These are phyloP conservation scores for Thamnidium elegans DNA, from an alignment of 192 early-diverging fungal genomes.

Conservation along the genomic window DNA sequence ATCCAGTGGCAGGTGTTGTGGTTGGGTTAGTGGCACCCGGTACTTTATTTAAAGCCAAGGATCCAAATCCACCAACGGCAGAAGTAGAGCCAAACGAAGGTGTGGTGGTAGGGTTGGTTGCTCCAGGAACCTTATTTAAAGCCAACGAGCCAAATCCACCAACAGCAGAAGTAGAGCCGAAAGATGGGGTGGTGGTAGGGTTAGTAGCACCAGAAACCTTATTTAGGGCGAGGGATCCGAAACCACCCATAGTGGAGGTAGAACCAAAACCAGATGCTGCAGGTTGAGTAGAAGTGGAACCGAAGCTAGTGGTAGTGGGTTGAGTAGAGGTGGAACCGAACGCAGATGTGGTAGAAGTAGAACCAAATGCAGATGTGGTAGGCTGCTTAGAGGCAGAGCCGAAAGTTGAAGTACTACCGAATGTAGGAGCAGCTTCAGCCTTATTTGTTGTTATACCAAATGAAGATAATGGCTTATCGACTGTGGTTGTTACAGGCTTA, in stretches of 20 bases:
- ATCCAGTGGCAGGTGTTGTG: not conserved
- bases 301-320: not conserved
- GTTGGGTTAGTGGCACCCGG: not conserved
- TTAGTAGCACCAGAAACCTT: not conserved
- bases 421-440: no score
- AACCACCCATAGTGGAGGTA: not conserved
- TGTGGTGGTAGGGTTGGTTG: not conserved
- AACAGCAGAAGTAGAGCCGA: constrained; percentile 9
- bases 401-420: not conserved
- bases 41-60: not conserved
- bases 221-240: not conserved
- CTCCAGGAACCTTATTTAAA: not conserved
- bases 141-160: not conserved
- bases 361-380: not conserved
- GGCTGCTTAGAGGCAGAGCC: not conserved
- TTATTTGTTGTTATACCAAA: constrained; percentile 2
- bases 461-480: not conserved
- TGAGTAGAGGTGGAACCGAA: no score
- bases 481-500: not conserved
- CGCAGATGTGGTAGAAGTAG: not conserved
- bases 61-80: constrained; percentile 6
- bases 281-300: not conserved
- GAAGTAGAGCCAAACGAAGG: constrained; percentile 18
- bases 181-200: not conserved
- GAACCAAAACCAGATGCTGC: constrained; percentile 10